Conservation (phyloP, 306 rosid genomes). For the Vicia faba region DNA sequence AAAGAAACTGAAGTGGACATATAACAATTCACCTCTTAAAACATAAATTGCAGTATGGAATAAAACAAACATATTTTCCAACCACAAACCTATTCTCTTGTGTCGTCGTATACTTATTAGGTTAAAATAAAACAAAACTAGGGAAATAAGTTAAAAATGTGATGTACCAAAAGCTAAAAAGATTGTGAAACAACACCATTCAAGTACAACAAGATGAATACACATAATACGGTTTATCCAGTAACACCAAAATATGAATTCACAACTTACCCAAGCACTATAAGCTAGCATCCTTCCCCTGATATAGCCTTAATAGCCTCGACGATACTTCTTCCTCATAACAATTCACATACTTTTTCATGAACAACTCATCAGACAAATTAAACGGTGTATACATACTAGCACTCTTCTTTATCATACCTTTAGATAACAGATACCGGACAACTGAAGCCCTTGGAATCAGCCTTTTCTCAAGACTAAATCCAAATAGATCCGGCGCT, state of each 20-base stretch:
- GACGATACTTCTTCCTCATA: constrained; percentile 18
- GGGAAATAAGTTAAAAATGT: neutral
- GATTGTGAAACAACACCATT: neutral
- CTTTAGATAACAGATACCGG: constrained; percentile 40
- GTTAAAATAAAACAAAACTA: neutral
- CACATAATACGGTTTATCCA: neutral
- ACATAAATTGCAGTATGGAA: neutral
- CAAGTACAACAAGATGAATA: neutral
- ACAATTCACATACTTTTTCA: constrained; percentile 34
- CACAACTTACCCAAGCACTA: neutral
- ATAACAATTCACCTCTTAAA: neutral
- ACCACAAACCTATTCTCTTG: neutral
- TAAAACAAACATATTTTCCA: constrained; percentile 8
- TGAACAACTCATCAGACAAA: constrained; percentile 28
- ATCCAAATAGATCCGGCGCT: neutral
- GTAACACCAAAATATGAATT: constrained; percentile 8
- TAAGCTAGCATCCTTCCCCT: constrained; percentile 1
- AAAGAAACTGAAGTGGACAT: neutral
- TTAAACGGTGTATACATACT: constrained; percentile 19
- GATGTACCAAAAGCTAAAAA: neutral
- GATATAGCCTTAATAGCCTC: constrained; percentile 26
- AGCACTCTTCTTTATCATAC: constrained; percentile 38
- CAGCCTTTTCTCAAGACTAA: constrained; percentile 51
- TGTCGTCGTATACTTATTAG: neutral
- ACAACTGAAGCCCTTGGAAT: constrained; percentile 46